Evolutionary conservation across 164 flowering plant genomes (phyloP).

Genomic region (Umbellularia californica): DNA sequence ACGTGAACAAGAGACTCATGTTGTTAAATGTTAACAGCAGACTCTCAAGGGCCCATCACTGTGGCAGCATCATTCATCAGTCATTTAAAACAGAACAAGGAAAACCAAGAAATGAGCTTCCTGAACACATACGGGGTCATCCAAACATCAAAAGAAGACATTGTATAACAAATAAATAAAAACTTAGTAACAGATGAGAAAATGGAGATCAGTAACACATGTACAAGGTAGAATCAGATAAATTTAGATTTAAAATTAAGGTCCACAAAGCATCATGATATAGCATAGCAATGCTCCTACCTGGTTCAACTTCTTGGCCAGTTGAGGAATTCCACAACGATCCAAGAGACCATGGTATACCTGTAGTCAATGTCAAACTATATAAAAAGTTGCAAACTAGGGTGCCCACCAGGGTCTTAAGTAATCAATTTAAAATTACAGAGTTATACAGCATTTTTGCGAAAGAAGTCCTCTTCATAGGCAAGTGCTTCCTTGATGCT

Average conservation of each 20-base stretch:
- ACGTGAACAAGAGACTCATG: conserved; percentile 1
- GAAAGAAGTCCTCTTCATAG: conserved; percentile 88
- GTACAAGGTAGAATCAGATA: not conserved
- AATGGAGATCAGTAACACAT: not conserved
- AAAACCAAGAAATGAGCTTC: not conserved
- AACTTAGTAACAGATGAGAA: not conserved
- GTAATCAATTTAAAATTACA: conserved; percentile 1
- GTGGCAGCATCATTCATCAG: not conserved
- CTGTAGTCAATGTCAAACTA: conserved; percentile 28
- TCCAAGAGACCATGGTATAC: conserved; percentile 82
- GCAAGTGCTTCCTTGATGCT: conserved; percentile 87
- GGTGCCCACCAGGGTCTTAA: not conserved
- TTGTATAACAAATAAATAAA: not conserved
- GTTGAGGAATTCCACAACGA: conserved; percentile 82
- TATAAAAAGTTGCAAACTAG: not conserved
- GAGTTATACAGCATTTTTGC: conserved; percentile 69
- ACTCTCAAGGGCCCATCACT: not conserved
- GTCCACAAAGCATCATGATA: not conserved
- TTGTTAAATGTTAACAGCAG: not conserved
- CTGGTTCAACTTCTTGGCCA: conserved; percentile 91
- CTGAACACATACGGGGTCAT: not conserved
- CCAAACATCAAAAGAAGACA: not conserved
- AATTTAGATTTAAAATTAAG: too few species aligned
- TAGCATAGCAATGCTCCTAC: conserved; percentile 28
- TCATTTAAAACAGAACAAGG: not conserved